Base-by-base conservation (phyloP, 345 rosid genomes). In the Rhodamnia argentea region DNA sequence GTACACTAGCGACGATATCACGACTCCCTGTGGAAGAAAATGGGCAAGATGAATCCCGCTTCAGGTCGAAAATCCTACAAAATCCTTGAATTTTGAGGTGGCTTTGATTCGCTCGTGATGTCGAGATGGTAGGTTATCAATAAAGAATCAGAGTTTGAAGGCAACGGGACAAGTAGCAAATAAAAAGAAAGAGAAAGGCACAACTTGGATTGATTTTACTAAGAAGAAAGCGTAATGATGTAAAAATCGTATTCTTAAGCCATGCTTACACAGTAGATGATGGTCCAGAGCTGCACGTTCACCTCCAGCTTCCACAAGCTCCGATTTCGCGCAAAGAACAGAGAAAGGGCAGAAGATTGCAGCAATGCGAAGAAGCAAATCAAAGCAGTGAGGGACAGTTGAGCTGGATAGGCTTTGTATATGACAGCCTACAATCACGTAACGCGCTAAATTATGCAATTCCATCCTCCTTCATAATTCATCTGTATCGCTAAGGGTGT, bases 281-380 rank as follows among this genome's bases (percentile, higher is more conserved):
- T 90, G 83, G 91, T 86, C 50, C 90, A 86, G 83, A 92, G 94
- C 87, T 88, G 89, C 58, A 87, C 84, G 84, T 92, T 83, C 92
- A 88, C 89, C 10, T 87, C 89, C 85, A 91, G 89, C 87, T 59
- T 90, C 94, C 93, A 93, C 54, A 86, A 37, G 44, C 54, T 62
- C 14, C 87, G 90, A 76, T 90, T 82, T 82, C 92, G 83, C 8
- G 84, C 92, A 5, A 91, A 90, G 70, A 90, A 83, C n/a, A 91
- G 29, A 4, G 91, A 90, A 60, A 90, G 89, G 64, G 90, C 6
- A 47, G 89, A 87, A 37, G 91, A 92, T 56, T 90, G 92, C 85
- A 92, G 13, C 6, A 93, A 82, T 47, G 90, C 93, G 42, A 91
- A 84, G 90, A 92, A 86, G 91, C 93, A 92, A 15, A 90, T 90